Evolutionary conservation across 257 asterid species (phyloP).

Genomic region (Petunia axillaris): DNA sequence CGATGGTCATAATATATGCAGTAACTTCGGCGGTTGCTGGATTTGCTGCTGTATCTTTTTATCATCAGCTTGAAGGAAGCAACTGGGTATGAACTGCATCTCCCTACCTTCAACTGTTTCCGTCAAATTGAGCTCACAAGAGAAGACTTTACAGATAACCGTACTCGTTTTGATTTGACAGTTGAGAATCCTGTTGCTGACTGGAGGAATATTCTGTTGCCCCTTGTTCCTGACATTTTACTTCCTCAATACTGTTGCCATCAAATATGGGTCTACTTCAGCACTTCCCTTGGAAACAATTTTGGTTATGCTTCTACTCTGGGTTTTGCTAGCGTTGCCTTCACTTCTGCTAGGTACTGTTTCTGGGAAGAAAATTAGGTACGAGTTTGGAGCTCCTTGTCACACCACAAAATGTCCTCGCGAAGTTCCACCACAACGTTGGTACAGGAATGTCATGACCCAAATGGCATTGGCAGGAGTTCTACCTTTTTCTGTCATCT

Average conservation of each 20-base stretch:
- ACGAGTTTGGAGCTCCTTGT: constrained; percentile 30
- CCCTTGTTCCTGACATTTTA: constrained; percentile 31
- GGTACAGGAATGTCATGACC: constrained; percentile 26
- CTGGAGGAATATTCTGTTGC: constrained; percentile 33
- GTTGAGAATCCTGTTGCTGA: constrained; percentile 27
- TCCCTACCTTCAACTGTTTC: neutral
- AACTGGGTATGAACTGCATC: constrained; percentile 28
- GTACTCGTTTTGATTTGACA: constrained; percentile 17
- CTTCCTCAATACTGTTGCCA: constrained; percentile 32
- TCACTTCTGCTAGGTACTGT: constrained; percentile 31
- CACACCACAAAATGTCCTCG: constrained; percentile 35
- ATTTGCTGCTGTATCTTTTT: constrained; percentile 30
- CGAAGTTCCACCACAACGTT: constrained; percentile 32
- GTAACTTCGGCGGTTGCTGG: constrained; percentile 29
- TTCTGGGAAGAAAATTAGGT: constrained; percentile 23
- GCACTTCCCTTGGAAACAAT: constrained; percentile 33
- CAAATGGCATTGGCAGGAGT: constrained; percentile 37
- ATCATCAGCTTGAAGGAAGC: constrained; percentile 33
- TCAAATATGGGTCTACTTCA: constrained; percentile 32
- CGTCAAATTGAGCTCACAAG: neutral
- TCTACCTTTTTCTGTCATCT: constrained; percentile 30
- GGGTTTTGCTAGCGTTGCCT: constrained; percentile 30
- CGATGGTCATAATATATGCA: constrained; percentile 28
- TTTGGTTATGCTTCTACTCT: constrained; percentile 28
- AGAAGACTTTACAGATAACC: neutral